phyloP scores from a whole-genome alignment of 1,284 basidiomycete genomes.

The Cryptococcus sp. region DNA sequence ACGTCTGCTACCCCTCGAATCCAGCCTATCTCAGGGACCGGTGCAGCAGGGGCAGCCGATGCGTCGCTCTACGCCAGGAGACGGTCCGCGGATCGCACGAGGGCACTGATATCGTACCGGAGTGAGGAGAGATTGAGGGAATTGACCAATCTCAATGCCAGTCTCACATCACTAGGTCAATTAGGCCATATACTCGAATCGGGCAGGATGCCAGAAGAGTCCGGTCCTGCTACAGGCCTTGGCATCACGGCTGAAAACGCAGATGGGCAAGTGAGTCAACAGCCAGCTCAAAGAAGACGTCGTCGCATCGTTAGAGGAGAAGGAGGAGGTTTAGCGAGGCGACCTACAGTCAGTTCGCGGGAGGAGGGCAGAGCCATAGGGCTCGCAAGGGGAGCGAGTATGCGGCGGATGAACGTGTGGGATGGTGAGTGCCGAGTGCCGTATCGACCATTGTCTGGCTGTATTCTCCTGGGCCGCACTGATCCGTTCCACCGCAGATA shows the following conservation, averaged over 20 bases:
- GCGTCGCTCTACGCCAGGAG: constrained; percentile 14
- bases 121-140: constrained; percentile 31
- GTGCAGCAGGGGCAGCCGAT: neutral
- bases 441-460: too few relatives aligned
- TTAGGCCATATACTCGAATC: constrained; percentile 33
- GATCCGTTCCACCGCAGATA: constrained; percentile 21
- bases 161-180: constrained; percentile 33
- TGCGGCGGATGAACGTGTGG: constrained; percentile 50
- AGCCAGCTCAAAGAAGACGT: constrained; percentile 20
- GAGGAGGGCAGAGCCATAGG: constrained; percentile 46
- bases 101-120: constrained; percentile 7
- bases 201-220: constrained; percentile 13
- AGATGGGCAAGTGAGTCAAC: neutral
- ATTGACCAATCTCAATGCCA: constrained; percentile 22
- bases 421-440: constrained; percentile 43
- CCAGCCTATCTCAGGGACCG: constrained; percentile 5
- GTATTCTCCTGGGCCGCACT: neutral
- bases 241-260: neutral
- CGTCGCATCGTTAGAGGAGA: constrained; percentile 35
- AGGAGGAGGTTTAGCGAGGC: constrained; percentile 13
- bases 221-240: constrained; percentile 1
- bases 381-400: constrained; percentile 45
- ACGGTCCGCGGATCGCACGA: constrained; percentile 21
- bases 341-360: constrained; percentile 33
- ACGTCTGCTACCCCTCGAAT: constrained; percentile 25